Conservation (phyloP, 2,329 filamentous ascomycete genomes). For the Tolypocladium endophyticum region DNA sequence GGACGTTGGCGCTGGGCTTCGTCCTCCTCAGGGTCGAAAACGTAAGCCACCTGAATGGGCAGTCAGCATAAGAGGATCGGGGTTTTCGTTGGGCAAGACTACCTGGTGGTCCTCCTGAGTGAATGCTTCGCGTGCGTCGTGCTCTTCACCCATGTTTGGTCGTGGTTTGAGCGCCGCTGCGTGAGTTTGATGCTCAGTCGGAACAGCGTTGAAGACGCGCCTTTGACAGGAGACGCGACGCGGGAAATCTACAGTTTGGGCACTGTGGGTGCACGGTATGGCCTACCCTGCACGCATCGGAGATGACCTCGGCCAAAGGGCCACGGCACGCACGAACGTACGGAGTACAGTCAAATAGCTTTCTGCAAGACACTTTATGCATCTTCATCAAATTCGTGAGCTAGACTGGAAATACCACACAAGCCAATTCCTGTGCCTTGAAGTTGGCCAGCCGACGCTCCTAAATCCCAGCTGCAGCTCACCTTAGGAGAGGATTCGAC, state of each 20-base stretch:
- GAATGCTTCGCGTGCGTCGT: conserved; percentile 11
- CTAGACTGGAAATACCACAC: not conserved
- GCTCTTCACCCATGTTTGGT: conserved; percentile 12
- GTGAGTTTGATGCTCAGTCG: not conserved
- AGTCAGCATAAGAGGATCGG: not conserved
- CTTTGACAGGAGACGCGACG: not conserved
- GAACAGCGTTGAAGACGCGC: not conserved
- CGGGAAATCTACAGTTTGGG: not conserved
- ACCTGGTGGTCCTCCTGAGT: conserved; percentile 36
- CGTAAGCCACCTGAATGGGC: conserved; percentile 5
- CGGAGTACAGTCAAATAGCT: not conserved
- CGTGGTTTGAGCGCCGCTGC: too few relatives aligned
- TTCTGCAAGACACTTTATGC: not conserved
- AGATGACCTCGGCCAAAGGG: not conserved
- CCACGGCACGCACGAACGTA: not conserved
- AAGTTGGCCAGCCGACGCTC: not conserved
- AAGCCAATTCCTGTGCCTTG: not conserved
- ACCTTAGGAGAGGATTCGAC: not conserved
- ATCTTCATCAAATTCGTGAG: conserved; percentile 6
- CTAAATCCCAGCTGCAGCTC: not conserved
- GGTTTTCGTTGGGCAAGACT: not conserved
- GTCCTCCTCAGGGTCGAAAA: conserved; percentile 31
- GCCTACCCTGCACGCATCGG: not conserved
- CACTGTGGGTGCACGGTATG: not conserved
- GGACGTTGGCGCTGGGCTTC: conserved; percentile 28